Evolutionary conservation across 208 protist genomes (phyloP).

Genomic region (Leishmania tarentolae): DNA sequence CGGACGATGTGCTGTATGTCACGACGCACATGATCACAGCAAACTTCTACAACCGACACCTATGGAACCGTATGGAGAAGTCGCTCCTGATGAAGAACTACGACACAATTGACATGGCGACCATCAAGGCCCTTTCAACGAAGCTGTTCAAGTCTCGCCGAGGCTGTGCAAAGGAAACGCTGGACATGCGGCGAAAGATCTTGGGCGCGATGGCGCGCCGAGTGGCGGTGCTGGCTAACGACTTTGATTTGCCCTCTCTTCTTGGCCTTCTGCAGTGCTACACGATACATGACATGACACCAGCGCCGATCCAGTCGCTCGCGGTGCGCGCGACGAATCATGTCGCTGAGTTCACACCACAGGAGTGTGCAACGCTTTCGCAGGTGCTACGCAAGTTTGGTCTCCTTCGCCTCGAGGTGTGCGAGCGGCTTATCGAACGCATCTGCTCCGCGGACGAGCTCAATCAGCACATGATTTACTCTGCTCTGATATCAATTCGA

Average conservation of each 20-base stretch:
- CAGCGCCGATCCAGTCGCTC: constrained; percentile 68
- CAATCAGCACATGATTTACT: constrained; percentile 82
- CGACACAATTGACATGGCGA: constrained; percentile 77
- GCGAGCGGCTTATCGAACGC: constrained; percentile 81
- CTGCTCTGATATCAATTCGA: constrained; percentile 70
- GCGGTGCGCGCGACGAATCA: constrained; percentile 87
- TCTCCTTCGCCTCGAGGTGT: constrained; percentile 83
- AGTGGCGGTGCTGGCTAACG: constrained; percentile 81
- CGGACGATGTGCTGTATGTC: constrained; percentile 88
- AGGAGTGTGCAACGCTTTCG: constrained; percentile 83
- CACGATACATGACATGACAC: constrained; percentile 84
- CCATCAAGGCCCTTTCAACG: constrained; percentile 87
- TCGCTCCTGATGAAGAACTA: constrained; percentile 58
- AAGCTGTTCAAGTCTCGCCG: constrained; percentile 87
- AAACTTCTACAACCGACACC: constrained; percentile 90
- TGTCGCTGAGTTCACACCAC: constrained; percentile 80
- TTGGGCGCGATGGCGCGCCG: constrained; percentile 74
- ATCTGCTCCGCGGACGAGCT: constrained; percentile 81
- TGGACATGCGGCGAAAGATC: constrained; percentile 85
- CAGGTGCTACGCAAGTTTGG: constrained; percentile 83
- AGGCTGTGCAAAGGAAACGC: constrained; percentile 77
- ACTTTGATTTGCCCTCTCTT: constrained; percentile 86
- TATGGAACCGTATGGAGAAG: constrained; percentile 88
- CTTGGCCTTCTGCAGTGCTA: constrained; percentile 91
- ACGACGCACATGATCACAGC: constrained; percentile 79